A percentile compares a stretch with the other conserved stretches of the same genome.
Conservation (phyloP, 257 asterid species). For the Gentiana straminea region DNA sequence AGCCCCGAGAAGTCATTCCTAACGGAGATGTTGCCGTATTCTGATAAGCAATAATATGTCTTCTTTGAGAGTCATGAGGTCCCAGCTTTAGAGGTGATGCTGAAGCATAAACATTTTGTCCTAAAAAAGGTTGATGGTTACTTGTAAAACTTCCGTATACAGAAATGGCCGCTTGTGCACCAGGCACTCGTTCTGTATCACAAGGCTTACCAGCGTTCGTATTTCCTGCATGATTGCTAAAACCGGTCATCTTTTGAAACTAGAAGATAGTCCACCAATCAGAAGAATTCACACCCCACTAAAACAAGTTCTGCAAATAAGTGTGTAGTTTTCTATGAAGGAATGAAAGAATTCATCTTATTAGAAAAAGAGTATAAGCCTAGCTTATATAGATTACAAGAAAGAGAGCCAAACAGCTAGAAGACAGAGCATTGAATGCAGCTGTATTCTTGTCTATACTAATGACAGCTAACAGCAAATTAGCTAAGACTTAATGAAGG, state of each 20-base stretch:
- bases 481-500: too few relatives aligned
- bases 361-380: too few relatives aligned
- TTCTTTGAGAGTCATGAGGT: slow-evolving; percentile 54
- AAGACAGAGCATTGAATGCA: too few relatives aligned
- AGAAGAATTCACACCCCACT: slow-evolving; percentile 8
- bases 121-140: slow-evolving; percentile 44
- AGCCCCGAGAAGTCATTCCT: slow-evolving; percentile 37
- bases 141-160: slow-evolving; percentile 43
- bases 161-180: slow-evolving; percentile 45
- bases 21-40: slow-evolving; percentile 29
- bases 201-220: slow-evolving; percentile 28
- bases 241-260: slow-evolving; percentile 24
- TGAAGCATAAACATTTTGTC: slow-evolving; percentile 35
- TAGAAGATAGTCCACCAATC: slow-evolving; percentile 17
- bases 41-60: slow-evolving; percentile 53
- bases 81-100: slow-evolving; percentile 46
- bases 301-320: slow-evolving; percentile 8
- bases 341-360: too few relatives aligned
- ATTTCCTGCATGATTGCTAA: slow-evolving; percentile 35
- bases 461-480: too few relatives aligned
- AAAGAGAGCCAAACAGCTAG: too few relatives aligned
- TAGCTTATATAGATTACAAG: too few relatives aligned
- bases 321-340: neutral
- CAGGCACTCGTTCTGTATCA: slow-evolving; percentile 28
- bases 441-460: too few relatives aligned